A percentile compares a stretch with the other conserved stretches of the same genome.
Evolutionary conservation across 202 grass and related monocot genomes (phyloP).

Genomic region (Hordeum pubiflorum): DNA sequence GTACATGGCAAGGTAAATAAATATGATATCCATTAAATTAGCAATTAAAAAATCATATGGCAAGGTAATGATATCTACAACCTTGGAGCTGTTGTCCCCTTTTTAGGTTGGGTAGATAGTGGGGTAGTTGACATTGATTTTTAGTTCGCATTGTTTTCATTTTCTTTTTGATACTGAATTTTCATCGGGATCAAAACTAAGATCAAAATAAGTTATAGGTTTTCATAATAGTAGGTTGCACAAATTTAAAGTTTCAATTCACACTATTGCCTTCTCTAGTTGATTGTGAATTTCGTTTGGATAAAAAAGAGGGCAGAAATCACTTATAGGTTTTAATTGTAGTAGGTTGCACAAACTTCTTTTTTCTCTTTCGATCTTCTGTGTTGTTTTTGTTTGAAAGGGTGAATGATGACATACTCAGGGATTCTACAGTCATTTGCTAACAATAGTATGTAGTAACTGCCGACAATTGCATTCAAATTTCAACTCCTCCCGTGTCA

Average conservation of each 20-base stretch:
- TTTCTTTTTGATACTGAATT: neutral
- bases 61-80: neutral
- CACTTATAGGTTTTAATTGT: neutral
- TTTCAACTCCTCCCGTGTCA: no score
- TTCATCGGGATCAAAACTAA: neutral
- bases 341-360: neutral
- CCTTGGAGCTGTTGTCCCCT: neutral
- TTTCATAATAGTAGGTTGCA: neutral
- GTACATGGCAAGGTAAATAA: neutral
- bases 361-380: neutral
- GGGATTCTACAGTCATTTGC: neutral
- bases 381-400: neutral
- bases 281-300: neutral
- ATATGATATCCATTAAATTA: neutral
- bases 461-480: no score
- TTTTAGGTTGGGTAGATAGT: neutral
- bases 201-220: neutral
- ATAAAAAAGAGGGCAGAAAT: neutral
- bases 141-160: neutral
- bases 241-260: neutral
- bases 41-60: neutral
- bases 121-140: neutral
- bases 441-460: neutral
- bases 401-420: neutral
- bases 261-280: neutral